Evolutionary conservation across 192 early-diverging fungal species (phyloP).

Genomic region (Gaertneriomyces sp.): DNA sequence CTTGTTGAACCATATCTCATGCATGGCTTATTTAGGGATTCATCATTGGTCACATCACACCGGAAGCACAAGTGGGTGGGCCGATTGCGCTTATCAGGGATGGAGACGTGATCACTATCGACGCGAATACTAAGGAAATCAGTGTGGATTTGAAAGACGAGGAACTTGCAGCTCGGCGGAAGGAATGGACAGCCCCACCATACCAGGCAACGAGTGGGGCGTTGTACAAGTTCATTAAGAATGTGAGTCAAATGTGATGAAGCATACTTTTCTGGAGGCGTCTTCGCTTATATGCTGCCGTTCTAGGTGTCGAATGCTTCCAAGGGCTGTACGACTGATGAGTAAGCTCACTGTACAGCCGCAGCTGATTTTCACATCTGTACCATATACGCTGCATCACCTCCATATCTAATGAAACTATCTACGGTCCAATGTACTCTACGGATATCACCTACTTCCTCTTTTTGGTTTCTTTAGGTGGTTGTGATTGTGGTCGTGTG

Average conservation of each 20-base stretch:
- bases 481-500: background rate
- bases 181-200: conserved; percentile 76
- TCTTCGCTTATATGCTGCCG: background rate
- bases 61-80: conserved; percentile 95
- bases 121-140: conserved; percentile 75
- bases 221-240: conserved; percentile 86
- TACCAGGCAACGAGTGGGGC: conserved; percentile 85
- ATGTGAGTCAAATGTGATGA: conserved; percentile 28
- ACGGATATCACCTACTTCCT: background rate
- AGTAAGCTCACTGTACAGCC: background rate
- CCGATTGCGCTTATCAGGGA: conserved; percentile 89
- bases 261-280: background rate
- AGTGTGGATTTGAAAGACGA: conserved; percentile 72
- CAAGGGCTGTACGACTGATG: conserved; percentile 47
- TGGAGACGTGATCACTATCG: conserved; percentile 87
- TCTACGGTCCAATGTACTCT: no score
- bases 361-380: no score
- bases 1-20: background rate
- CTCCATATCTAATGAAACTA: no score
- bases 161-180: conserved; percentile 69
- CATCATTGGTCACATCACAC: conserved; percentile 98
- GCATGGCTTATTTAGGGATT: conserved; percentile 65
- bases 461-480: background rate
- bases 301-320: conserved; percentile 43
- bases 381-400: no score